These are phyloP conservation scores for Fusarium virguliforme DNA, from an alignment of 2,329 filamentous ascomycete genomes.

Conservation along the genomic window DNA sequence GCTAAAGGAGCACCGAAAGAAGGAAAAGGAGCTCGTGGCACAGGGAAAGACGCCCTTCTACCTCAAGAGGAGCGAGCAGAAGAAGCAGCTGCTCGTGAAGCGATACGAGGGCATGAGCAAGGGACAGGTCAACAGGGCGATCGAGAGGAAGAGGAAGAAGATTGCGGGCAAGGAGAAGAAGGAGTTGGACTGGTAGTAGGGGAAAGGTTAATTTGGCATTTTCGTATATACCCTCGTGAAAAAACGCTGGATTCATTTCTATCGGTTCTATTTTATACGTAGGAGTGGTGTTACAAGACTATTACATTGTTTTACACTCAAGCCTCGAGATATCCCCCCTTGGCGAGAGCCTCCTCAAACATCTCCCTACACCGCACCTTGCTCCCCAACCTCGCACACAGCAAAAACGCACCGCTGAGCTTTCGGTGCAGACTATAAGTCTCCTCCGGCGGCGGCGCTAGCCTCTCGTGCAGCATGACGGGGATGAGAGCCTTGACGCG, in stretches of 20 bases:
- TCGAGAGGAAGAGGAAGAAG: constrained; percentile 94
- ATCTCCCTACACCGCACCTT: constrained; percentile 85
- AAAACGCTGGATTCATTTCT: not conserved
- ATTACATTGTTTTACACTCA: constrained; percentile 22
- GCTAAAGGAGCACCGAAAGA: constrained; percentile 80
- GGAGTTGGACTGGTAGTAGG: constrained; percentile 68
- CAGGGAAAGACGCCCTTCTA: constrained; percentile 95
- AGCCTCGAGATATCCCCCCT: constrained; percentile 53
- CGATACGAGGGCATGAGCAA: constrained; percentile 88
- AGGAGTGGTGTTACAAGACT: constrained; percentile 39
- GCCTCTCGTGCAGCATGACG: constrained; percentile 89
- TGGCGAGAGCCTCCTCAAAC: constrained; percentile 74
- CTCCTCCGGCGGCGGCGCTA: constrained; percentile 95
- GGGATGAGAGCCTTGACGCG: constrained; percentile 91
- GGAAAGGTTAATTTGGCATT: constrained; percentile 37
- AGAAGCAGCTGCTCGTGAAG: constrained; percentile 85
- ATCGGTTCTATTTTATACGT: constrained; percentile 29
- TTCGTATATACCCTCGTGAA: not conserved
- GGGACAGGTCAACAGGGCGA: constrained; percentile 85
- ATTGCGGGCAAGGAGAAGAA: constrained; percentile 87
- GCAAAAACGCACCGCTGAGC: constrained; percentile 92
- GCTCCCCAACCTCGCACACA: constrained; percentile 90
- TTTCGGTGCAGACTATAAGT: constrained; percentile 97
- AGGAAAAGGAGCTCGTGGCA: constrained; percentile 87
- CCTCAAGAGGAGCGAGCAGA: constrained; percentile 92